Base-by-base conservation (phyloP, 2,329 filamentous ascomycete species). In the Westerdykella ornata region DNA sequence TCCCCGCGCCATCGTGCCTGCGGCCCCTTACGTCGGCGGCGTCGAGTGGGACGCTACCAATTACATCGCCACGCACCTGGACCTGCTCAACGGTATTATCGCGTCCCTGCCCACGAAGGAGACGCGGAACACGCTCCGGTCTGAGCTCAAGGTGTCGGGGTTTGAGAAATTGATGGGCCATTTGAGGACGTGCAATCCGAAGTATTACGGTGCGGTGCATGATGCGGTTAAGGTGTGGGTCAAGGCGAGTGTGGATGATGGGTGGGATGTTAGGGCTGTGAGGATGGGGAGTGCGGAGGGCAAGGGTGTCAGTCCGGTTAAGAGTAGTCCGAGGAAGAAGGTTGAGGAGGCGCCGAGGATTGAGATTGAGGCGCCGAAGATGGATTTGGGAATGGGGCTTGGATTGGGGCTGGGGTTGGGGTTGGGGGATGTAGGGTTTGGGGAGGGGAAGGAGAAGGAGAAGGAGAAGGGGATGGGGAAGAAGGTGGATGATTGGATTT, bases 1-100 rank as follows among this genome's bases (percentile, higher is more conserved):
- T 35, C 85, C 89, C 52, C 81, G 88, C 0, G 85, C 89, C 3
- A 92, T 92, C 0, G 88, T 97, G 1, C 88, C 90, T 18, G 90
- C 92, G 13, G 90, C 90, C 4, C 90, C 90, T 1, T 97, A 97
- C 60, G 89, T 97, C 32, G 92, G 92, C 37, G 90, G 92, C 40
- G 92, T 97, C 8, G 92, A 98, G 67, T 97, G 92, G 92, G 92
- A 97, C 62, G 92, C 92, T 2, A 97, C 92, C 8, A 96, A 95
- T 66, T 97, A 97, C 63, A 75, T 97, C 9, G 88, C 90, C 14
- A 86, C 85, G 0, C 90, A 98, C 59, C 75, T 98, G 8, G 92
- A 97, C 59, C 80, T 98, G 9, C 70, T 97, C 55, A 98, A 97
- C 59, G 90, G 88, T 20, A 80, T 97, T 42, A 70, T 97, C 43